A percentile compares a stretch with the other conserved stretches of the same genome.
phyloP scores from a whole-genome alignment of 805 yeast species.

The Phaffomyces antillensis region DNA sequence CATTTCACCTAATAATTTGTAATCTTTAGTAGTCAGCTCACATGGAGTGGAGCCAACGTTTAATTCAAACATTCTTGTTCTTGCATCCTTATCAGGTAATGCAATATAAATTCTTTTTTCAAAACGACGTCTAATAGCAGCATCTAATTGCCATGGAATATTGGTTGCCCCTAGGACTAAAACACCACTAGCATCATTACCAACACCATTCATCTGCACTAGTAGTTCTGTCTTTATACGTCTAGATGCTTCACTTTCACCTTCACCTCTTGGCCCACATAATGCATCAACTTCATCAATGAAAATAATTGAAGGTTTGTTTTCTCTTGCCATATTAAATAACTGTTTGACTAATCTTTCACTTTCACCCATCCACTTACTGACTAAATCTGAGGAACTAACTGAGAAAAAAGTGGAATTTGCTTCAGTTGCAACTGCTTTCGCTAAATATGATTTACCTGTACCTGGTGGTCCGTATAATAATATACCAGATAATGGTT shows the following conservation, averaged over 20 bases:
- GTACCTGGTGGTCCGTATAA: constrained; percentile 96
- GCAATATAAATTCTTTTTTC: constrained; percentile 94
- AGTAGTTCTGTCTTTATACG: constrained; percentile 92
- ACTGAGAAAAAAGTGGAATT: constrained; percentile 95
- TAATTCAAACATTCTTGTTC: constrained; percentile 89
- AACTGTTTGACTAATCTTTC: constrained; percentile 93
- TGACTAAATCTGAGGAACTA: constrained; percentile 90
- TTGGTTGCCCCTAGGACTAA: constrained; percentile 95
- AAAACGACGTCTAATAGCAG: constrained; percentile 94
- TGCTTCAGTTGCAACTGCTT: constrained; percentile 98
- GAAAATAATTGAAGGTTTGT: constrained; percentile 90
- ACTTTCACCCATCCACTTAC: constrained; percentile 99
- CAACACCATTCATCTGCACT: constrained; percentile 99
- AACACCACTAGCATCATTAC: constrained; percentile 89
- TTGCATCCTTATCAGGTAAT: constrained; percentile 87
- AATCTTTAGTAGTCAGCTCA: constrained; percentile 64
- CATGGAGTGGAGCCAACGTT: constrained; percentile 91
- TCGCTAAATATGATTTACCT: constrained; percentile 94
- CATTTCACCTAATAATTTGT: constrained; percentile 75
- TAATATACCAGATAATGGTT: constrained; percentile 86
- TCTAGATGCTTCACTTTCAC: constrained; percentile 93
- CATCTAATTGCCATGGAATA: constrained; percentile 97
- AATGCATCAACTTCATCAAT: constrained; percentile 98
- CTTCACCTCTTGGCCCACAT: constrained; percentile 97
- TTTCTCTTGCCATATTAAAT: constrained; percentile 93